Evolutionary conservation across 768 basidiomycete genomes (phyloP).

Genomic region (Trametes villosa): DNA sequence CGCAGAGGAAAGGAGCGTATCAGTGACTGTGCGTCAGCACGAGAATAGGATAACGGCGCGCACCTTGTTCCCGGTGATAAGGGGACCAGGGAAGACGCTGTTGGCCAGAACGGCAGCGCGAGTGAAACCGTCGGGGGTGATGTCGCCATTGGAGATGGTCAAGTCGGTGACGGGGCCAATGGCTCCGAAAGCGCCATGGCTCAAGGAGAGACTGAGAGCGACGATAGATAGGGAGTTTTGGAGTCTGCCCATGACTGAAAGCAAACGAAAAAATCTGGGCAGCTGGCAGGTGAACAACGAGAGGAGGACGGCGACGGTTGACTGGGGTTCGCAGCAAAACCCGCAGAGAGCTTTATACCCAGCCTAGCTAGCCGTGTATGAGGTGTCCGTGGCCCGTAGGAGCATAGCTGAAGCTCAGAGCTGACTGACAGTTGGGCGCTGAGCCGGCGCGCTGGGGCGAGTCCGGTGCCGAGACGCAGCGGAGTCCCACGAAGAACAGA

Average conservation of each 20-base stretch:
- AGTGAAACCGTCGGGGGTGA: conserved; percentile 40
- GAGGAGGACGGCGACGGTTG: not conserved
- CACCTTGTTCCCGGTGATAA: conserved; percentile 31
- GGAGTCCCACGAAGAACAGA: not conserved
- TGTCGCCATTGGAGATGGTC: conserved; percentile 30
- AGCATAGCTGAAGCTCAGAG: no score
- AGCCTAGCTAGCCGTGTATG: no score
- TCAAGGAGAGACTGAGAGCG: conserved; percentile 2
- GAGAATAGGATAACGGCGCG: not conserved
- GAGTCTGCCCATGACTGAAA: conserved; percentile 10
- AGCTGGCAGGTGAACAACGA: not conserved
- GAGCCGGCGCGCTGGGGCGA: not conserved
- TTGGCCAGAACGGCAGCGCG: conserved; percentile 28
- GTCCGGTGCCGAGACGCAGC: not conserved
- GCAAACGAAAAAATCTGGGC: not conserved
- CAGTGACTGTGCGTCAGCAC: no score
- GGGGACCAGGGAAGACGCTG: conserved; percentile 28
- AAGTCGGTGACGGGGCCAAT: conserved; percentile 34
- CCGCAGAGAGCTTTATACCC: not conserved
- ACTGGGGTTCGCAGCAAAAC: not conserved
- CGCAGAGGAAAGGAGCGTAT: not conserved
- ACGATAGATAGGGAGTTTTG: not conserved
- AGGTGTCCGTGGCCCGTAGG: no score
- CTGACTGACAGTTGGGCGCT: no score
- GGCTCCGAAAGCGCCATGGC: conserved; percentile 17